Evolutionary conservation across 768 basidiomycete species (phyloP).

Genomic region (Rhodotorula taiwanensis): DNA sequence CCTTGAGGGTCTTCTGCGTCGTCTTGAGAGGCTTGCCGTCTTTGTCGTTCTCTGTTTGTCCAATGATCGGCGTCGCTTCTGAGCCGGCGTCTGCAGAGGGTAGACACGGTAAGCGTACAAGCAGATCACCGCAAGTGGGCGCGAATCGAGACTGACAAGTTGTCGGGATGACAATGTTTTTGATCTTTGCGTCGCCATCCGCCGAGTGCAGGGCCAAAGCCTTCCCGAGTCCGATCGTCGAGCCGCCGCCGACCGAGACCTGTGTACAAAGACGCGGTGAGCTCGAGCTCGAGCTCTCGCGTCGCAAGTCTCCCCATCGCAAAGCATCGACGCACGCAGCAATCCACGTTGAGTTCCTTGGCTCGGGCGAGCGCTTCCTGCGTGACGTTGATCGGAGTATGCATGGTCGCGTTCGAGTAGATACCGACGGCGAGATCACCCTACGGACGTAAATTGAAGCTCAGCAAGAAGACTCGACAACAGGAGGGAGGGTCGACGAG

Average conservation of each 20-base stretch:
- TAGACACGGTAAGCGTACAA: too few species aligned
- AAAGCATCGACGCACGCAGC: constrained; percentile 42
- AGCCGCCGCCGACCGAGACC: constrained; percentile 46
- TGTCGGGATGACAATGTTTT: constrained; percentile 49
- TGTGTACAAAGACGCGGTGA: not conserved
- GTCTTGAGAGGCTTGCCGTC: constrained; percentile 43
- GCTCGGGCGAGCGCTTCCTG: constrained; percentile 44
- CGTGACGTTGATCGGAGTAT: constrained; percentile 48
- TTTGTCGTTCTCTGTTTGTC: constrained; percentile 47
- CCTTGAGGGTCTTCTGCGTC: constrained; percentile 45
- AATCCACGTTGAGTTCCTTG: constrained; percentile 44
- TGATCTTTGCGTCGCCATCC: constrained; percentile 36
- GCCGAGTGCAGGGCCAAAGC: constrained; percentile 48
- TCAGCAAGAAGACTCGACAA: too few species aligned
- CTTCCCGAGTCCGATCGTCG: constrained; percentile 48
- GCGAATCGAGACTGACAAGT: too few species aligned
- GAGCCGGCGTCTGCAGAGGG: constrained; percentile 43
- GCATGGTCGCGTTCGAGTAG: constrained; percentile 49
- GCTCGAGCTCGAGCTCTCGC: not conserved
- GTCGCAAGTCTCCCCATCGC: too few species aligned
- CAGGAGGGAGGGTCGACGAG: too few species aligned
- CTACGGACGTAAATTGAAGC: not conserved
- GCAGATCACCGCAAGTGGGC: not conserved
- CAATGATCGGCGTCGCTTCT: constrained; percentile 49
- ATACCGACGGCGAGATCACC: constrained; percentile 43